Evolutionary conservation across 2,329 filamentous ascomycete species (phyloP).

Genomic region (Hypoxylon sp.): DNA sequence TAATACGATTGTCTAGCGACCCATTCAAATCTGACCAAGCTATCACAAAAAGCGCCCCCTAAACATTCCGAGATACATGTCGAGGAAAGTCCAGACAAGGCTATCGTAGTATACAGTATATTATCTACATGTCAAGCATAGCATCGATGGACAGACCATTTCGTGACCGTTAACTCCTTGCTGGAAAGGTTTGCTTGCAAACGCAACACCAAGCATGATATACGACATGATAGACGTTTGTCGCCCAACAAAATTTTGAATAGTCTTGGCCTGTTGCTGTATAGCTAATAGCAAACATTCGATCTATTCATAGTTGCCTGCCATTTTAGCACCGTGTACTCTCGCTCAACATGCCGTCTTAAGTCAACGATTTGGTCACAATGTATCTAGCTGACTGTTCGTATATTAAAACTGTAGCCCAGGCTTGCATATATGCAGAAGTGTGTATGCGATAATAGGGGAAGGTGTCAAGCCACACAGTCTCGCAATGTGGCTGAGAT

Average conservation of each 20-base stretch:
- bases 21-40: conserved; percentile 20
- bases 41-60: too few relatives aligned
- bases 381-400: conserved; percentile 3
- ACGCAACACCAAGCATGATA: conserved; percentile 21
- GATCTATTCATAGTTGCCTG: background rate
- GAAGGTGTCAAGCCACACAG: conserved; percentile 10
- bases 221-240: conserved; percentile 14
- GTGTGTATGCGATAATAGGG: conserved; percentile 12
- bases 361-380: background rate
- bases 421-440: conserved; percentile 14
- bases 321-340: background rate
- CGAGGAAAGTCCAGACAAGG: conserved; percentile 11
- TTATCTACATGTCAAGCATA: background rate
- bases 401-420: conserved; percentile 1
- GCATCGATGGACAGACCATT: background rate
- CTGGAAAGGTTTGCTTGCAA: conserved; percentile 28
- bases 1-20: background rate
- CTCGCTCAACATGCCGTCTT: background rate
- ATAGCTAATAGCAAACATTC: conserved; percentile 23
- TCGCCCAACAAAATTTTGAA: conserved; percentile 4
- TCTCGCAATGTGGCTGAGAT: background rate
- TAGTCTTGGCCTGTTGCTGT: conserved; percentile 2
- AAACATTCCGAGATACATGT: too few relatives aligned
- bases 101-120: background rate
- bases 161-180: background rate